phyloP scores from a whole-genome alignment of 495 filamentous ascomycete genomes.

The Penicillium taxi region DNA sequence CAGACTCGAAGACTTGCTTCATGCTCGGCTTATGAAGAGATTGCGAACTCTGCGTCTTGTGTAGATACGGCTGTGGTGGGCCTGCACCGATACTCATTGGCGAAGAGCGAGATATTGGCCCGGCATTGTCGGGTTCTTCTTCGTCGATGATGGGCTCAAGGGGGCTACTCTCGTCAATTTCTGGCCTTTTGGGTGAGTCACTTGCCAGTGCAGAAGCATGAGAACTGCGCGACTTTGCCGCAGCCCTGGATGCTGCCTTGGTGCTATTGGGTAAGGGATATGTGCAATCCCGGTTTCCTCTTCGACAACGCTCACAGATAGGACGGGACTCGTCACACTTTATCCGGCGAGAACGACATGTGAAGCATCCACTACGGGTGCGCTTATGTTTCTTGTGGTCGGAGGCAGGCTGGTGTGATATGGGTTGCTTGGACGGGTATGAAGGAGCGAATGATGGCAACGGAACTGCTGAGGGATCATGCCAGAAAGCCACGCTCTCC shows the following conservation, averaged over 20 bases:
- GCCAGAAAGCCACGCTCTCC: constrained; percentile 39
- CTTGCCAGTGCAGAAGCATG: constrained; percentile 38
- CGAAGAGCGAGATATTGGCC: constrained; percentile 21
- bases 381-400: constrained; percentile 91
- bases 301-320: constrained; percentile 79
- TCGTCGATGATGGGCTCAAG: constrained; percentile 62
- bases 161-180: constrained; percentile 37
- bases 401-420: constrained; percentile 23
- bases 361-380: constrained; percentile 90
- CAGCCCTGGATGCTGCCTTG: constrained; percentile 37
- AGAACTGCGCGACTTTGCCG: constrained; percentile 32
- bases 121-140: constrained; percentile 28
- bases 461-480: constrained; percentile 25
- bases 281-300: constrained; percentile 74
- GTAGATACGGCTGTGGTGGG: constrained; percentile 15
- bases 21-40: constrained; percentile 36
- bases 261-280: constrained; percentile 63
- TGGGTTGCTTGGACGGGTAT: constrained; percentile 25
- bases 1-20: constrained; percentile 24
- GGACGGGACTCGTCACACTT: constrained; percentile 91
- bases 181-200: constrained; percentile 43
- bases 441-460: constrained; percentile 18
- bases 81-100: constrained; percentile 16
- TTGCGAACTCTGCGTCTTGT: constrained; percentile 28
- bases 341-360: constrained; percentile 79